Evolutionary conservation across 495 filamentous ascomycete genomes (phyloP).

Genomic region (Penicillium roqueforti): DNA sequence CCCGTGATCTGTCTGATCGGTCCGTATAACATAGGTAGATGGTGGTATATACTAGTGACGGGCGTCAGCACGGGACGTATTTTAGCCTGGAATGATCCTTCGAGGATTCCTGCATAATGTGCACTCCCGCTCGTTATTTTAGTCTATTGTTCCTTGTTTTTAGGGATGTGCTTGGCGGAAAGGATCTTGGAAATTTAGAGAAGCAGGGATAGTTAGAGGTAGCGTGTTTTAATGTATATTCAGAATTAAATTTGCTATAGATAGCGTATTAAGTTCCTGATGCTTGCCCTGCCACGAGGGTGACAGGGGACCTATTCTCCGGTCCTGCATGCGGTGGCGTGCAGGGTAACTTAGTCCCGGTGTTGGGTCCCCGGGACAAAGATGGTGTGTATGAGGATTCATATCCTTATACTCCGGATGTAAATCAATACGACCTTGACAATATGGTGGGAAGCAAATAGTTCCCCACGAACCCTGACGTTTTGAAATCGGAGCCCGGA

Average conservation of each 20-base stretch:
- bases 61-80: neutral
- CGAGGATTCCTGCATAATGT: neutral
- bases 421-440: neutral
- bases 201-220: neutral
- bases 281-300: slow-evolving; percentile 5
- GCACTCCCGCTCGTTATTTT: neutral
- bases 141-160: neutral
- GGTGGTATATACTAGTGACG: too few relatives aligned
- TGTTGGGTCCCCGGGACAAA: too few relatives aligned
- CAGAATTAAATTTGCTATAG: neutral
- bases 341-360: neutral
- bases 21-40: too few relatives aligned
- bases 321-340: neutral
- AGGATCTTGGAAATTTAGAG: neutral
- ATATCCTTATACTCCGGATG: neutral
- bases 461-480: slow-evolving; percentile 6
- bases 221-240: slow-evolving; percentile 2
- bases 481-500: neutral
- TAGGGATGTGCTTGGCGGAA: neutral
- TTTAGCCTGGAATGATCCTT: neutral
- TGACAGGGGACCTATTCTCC: neutral
- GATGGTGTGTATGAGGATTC: too few relatives aligned
- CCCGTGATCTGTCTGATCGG: neutral
- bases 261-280: neutral
- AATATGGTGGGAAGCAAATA: neutral